phyloP scores from a whole-genome alignment of 2,329 filamentous ascomycete species.

The Hymenoscyphus albidus region DNA sequence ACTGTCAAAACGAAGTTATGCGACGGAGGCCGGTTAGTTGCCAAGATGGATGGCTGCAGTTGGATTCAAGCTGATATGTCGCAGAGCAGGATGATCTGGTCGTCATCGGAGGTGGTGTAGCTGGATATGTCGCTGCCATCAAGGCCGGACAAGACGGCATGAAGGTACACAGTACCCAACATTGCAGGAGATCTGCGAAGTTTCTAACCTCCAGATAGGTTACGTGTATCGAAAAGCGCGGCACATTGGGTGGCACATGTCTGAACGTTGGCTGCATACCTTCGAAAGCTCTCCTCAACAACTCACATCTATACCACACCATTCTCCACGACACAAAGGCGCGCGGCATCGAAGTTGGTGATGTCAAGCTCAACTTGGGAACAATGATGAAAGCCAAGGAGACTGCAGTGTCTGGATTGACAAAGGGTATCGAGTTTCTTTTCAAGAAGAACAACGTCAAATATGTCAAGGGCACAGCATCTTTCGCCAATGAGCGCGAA shows the following conservation, averaged over 20 bases:
- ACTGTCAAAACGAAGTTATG: slow-evolving; percentile 58
- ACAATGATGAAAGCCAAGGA: slow-evolving; percentile 99
- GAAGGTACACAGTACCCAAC: slow-evolving; percentile 60
- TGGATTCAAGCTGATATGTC: slow-evolving; percentile 48
- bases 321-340: slow-evolving; percentile 95
- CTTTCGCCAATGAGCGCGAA: slow-evolving; percentile 85
- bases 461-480: slow-evolving; percentile 90
- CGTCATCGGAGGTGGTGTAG: slow-evolving; percentile 96
- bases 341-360: slow-evolving; percentile 94
- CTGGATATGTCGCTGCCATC: slow-evolving; percentile 97
- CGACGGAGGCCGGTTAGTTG: slow-evolving; percentile 42
- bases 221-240: slow-evolving; percentile 97
- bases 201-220: slow-evolving; percentile 53
- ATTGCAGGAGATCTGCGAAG: background rate
- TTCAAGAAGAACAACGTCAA: slow-evolving; percentile 99
- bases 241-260: slow-evolving; percentile 90
- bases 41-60: slow-evolving; percentile 41
- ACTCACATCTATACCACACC: slow-evolving; percentile 97
- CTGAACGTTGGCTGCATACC: slow-evolving; percentile 99
- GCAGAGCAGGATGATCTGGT: slow-evolving; percentile 93
- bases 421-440: slow-evolving; percentile 96
- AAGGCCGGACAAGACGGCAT: slow-evolving; percentile 97
- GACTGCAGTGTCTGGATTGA: slow-evolving; percentile 78
- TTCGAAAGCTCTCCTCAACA: slow-evolving; percentile 98
- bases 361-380: slow-evolving; percentile 91